Evolutionary conservation across 2,329 filamentous ascomycete species (phyloP), one percentile per base, ranked within the genome.

Genomic region (Penicillium sp.): DNA sequence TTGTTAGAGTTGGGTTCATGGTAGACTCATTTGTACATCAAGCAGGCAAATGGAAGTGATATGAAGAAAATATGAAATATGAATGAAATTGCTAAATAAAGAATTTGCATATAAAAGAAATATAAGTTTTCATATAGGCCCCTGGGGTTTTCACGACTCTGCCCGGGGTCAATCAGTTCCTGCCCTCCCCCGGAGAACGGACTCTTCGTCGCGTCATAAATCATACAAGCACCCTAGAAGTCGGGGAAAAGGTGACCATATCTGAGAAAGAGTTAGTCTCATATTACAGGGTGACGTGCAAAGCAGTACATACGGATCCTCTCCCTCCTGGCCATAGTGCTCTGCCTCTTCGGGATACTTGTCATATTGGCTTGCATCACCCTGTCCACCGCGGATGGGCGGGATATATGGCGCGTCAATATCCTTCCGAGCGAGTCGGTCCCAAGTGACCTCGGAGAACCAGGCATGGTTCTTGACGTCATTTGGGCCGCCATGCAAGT

Each of bases 361-460:
- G 74, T 99, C 93, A 67, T 99, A 99, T 72, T 96, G 88, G 73
- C 91, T 96, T 43, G 93, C 89, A 74, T 99, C 93, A 51, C 93
- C 93, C 27, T 89, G 86, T 35, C 93, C 93, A 35, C 89, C 91
- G 69, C 93, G 88, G 54, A 99, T 92, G 0, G 93, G 93, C 13
- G 93, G 93, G 47, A 95, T 93, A 68, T 99, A 99, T 4, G 93
- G 93, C 31, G 93, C 93, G 72, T 99, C 93, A 54, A 99, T 99
- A 64, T 99, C 93, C 74, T 96, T 97, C 70, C 90, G 87, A 31
- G 88, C 85, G 61, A 99, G 75, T 55, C 93, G 80, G 65, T 99
- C 93, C 93, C 93, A 99, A 2, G 93, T 97, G 43, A 99, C 93
- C 73, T 99, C 93, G 7, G 88, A 81, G 66, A 99, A 99, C 93